These are phyloP conservation scores for Prototheca stagnorum DNA, from an alignment of 163 green algal genomes.

Conservation along the genomic window DNA sequence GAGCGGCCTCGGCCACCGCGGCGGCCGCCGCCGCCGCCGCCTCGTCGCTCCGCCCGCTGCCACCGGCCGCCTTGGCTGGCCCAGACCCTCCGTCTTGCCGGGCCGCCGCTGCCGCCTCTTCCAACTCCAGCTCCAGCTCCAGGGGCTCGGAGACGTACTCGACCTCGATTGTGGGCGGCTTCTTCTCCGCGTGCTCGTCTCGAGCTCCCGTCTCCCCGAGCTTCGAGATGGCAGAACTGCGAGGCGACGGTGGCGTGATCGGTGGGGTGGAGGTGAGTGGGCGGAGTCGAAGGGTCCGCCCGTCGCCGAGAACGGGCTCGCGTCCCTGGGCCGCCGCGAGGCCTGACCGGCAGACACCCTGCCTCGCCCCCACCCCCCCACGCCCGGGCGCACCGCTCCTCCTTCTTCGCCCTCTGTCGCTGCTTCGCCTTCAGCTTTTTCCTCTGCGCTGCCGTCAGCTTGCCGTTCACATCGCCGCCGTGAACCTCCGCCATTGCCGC, in stretches of 20 bases:
- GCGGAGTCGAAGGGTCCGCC: too few species aligned
- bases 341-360: background rate
- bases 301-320: too few species aligned
- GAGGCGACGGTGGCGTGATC: too few species aligned
- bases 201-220: too few species aligned
- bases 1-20: conserved; percentile 10
- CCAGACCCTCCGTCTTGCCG: background rate
- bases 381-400: conserved; percentile 7
- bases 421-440: conserved; percentile 28
- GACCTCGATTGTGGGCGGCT: conserved; percentile 30
- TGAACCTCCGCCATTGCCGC: background rate
- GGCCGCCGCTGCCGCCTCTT: background rate
- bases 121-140: conserved; percentile 24
- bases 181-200: too few species aligned
- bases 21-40: conserved; percentile 3
- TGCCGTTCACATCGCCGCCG: background rate
- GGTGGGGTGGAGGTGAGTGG: too few species aligned
- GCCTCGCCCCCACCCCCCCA: too few species aligned
- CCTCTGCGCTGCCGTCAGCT: conserved; percentile 27
- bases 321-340: too few species aligned
- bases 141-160: conserved; percentile 48
- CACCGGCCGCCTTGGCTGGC: background rate
- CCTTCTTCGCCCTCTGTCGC: conserved; percentile 21
- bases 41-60: too few species aligned
- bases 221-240: too few species aligned